A percentile compares a stretch with the other conserved stretches of the same genome.
These are phyloP conservation scores for Fusarium anguioides DNA, from an alignment of 2,329 filamentous ascomycete genomes.

Conservation along the genomic window DNA sequence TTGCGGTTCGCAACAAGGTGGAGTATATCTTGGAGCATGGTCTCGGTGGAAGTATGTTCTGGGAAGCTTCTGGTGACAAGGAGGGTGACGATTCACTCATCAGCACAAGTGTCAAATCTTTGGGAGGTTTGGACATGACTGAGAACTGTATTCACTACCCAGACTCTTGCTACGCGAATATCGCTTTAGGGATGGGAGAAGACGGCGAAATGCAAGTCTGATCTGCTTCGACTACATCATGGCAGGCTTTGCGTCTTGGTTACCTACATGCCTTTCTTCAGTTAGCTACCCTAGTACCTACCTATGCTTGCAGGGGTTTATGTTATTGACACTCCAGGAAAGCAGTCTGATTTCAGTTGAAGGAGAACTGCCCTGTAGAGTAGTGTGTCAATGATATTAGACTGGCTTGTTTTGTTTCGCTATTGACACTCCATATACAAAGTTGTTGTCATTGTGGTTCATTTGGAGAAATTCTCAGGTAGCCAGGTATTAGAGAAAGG, in stretches of 20 bases:
- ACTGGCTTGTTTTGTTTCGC: background rate
- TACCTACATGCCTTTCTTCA: background rate
- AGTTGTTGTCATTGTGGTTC: too few species aligned
- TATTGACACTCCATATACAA: background rate
- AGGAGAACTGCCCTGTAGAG: background rate
- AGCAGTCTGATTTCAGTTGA: background rate
- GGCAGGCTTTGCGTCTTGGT: background rate
- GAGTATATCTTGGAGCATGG: constrained; percentile 17
- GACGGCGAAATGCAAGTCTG: background rate
- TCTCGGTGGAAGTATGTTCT: constrained; percentile 37
- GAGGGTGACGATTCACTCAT: constrained; percentile 27
- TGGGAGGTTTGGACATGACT: constrained; percentile 19
- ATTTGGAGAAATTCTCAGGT: background rate
- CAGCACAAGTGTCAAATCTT: constrained; percentile 9
- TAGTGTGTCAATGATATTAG: background rate
- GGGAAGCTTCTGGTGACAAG: constrained; percentile 35
- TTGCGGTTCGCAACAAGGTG: constrained; percentile 21
- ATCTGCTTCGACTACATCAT: background rate
- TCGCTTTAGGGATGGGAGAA: constrained; percentile 45
- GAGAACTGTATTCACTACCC: constrained; percentile 28
- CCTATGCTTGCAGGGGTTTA: background rate
- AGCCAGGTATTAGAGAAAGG: background rate
- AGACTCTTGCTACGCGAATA: constrained; percentile 65
- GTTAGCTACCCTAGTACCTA: too few species aligned
- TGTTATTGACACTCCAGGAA: background rate